phyloP scores from a whole-genome alignment of 208 protist species.

The Angomonas deanei region DNA sequence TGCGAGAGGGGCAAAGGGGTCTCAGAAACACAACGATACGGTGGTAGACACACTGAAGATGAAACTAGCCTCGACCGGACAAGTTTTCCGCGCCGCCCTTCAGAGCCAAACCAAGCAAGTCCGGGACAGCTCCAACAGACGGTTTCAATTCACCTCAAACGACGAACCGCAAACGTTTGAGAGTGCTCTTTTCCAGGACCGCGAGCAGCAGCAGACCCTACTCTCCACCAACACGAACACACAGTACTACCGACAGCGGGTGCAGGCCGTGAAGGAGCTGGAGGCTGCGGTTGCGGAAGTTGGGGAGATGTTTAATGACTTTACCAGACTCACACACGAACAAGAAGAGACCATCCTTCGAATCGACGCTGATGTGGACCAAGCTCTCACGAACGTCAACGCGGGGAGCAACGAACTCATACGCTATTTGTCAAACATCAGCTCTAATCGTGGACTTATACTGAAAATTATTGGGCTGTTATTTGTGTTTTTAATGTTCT shows the following conservation, averaged over 20 bases:
- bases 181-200: constrained; percentile 86
- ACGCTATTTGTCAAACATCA: constrained; percentile 84
- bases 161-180: constrained; percentile 80
- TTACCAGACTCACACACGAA: constrained; percentile 87
- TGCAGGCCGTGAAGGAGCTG: constrained; percentile 80
- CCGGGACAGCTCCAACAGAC: constrained; percentile 67
- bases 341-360: constrained; percentile 88
- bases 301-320: constrained; percentile 89
- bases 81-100: constrained; percentile 77
- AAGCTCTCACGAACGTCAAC: constrained; percentile 81
- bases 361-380: constrained; percentile 88
- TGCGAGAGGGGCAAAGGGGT: constrained; percentile 8
- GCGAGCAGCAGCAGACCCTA: constrained; percentile 75
- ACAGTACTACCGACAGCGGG: constrained; percentile 82
- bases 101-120: constrained; percentile 74
- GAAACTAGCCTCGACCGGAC: constrained; percentile 63
- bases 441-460: constrained; percentile 89
- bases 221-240: constrained; percentile 42
- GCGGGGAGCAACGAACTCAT: constrained; percentile 90
- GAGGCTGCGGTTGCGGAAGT: constrained; percentile 88
- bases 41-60: constrained; percentile 78
- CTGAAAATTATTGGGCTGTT: constrained; percentile 90
- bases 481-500: constrained; percentile 90
- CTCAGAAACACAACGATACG: constrained; percentile 39
- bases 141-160: constrained; percentile 73